These are phyloP conservation scores for Eucommia ulmoides DNA, from an alignment of 257 asterid genomes.

Conservation along the genomic window DNA sequence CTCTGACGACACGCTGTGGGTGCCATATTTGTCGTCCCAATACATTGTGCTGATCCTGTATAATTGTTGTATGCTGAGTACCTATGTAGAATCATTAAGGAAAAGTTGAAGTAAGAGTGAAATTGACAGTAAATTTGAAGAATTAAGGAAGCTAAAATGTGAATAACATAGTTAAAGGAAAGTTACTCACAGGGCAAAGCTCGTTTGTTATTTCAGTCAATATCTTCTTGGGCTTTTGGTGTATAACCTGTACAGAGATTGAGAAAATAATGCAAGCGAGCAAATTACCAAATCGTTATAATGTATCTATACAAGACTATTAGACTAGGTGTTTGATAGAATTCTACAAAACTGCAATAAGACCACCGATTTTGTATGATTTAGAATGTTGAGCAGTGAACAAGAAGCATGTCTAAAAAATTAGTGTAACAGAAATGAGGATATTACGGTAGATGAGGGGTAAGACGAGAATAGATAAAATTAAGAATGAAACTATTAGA, in stretches of 20 bases:
- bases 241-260: conserved; percentile 66
- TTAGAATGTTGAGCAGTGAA: too few species aligned
- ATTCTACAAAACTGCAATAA: too few species aligned
- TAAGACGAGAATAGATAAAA: too few species aligned
- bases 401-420: too few species aligned
- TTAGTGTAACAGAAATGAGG: too few species aligned
- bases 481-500: too few species aligned
- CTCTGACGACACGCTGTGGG: conserved; percentile 89
- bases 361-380: too few species aligned
- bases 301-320: not conserved
- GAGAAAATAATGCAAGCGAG: not conserved
- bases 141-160: conserved; percentile 1
- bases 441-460: too few species aligned
- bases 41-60: conserved; percentile 98
- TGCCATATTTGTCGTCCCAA: conserved; percentile 99
- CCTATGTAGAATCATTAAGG: conserved; percentile 34
- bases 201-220: conserved; percentile 79
- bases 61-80: conserved; percentile 88
- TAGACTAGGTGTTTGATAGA: not conserved
- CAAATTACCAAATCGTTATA: not conserved
- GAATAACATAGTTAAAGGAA: conserved; percentile 2
- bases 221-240: conserved; percentile 95
- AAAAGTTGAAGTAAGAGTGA: conserved; percentile 4
- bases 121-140: conserved; percentile 2
- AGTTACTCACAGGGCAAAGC: conserved; percentile 81